These are phyloP conservation scores for Alternaria angustiovoidea DNA, from an alignment of 2,329 filamentous ascomycete species.

Conservation along the genomic window DNA sequence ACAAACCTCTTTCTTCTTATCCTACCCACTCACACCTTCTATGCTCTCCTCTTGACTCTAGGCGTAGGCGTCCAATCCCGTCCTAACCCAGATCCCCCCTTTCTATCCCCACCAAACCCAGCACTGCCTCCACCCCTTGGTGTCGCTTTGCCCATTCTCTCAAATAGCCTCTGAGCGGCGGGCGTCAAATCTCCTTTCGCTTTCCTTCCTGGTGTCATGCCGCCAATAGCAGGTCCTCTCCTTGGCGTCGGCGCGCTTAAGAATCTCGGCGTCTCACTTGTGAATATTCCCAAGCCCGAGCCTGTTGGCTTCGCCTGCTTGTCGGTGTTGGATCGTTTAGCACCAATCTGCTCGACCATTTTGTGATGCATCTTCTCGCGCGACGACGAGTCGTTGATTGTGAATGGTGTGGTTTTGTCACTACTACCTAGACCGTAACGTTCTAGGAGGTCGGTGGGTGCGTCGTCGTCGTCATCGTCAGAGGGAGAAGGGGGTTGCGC, in stretches of 20 bases:
- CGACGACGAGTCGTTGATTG: conserved; percentile 74
- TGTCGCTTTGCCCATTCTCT: conserved; percentile 50
- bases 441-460: conserved; percentile 54
- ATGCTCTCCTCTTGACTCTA: conserved; percentile 23
- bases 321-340: conserved; percentile 17
- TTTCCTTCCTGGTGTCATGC: conserved; percentile 49
- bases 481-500: conserved; percentile 85
- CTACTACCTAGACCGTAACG: conserved; percentile 49
- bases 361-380: conserved; percentile 80
- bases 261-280: conserved; percentile 66
- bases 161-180: conserved; percentile 67
- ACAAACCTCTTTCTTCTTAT: conserved; percentile 7
- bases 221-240: conserved; percentile 60
- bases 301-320: conserved; percentile 10
- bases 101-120: conserved; percentile 27
- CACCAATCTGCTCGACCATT: conserved; percentile 61
- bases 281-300: conserved; percentile 39
- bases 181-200: conserved; percentile 71
- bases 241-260: conserved; percentile 75
- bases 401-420: conserved; percentile 65
- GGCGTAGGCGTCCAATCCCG: conserved; percentile 44
- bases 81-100: conserved; percentile 10
- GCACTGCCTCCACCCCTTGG: conserved; percentile 22
- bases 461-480: conserved; percentile 54
- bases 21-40: not conserved